Evolutionary conservation across 495 filamentous ascomycete genomes (phyloP).

Genomic region (Chaetomium cochliodes): DNA sequence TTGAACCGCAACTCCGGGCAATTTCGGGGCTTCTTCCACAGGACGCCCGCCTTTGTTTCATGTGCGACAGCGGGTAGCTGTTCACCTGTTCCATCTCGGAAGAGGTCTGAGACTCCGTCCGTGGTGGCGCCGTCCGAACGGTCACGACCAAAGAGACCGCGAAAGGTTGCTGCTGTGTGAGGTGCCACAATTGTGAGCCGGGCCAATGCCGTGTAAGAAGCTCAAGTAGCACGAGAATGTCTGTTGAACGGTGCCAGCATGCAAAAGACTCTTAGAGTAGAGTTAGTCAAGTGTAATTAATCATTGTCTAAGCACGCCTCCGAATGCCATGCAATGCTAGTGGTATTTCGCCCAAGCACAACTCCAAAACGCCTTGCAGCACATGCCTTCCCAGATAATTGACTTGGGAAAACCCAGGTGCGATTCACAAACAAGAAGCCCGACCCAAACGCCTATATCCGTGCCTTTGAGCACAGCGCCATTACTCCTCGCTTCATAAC

Average conservation of each 20-base stretch:
- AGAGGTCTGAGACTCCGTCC: not conserved
- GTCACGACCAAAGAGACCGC: too few species aligned
- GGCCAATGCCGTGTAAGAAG: too few species aligned
- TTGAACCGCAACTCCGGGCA: not conserved
- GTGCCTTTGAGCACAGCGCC: too few species aligned
- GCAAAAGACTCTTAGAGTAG: not conserved
- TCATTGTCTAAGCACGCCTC: not conserved
- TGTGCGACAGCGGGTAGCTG: not conserved
- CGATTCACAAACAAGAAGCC: not conserved
- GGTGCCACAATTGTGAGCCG: too few species aligned
- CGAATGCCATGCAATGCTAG: not conserved
- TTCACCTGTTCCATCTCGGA: not conserved
- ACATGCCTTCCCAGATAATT: not conserved
- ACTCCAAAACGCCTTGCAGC: not conserved
- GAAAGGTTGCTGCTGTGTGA: too few species aligned
- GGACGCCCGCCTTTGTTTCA: not conserved
- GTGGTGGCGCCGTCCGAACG: too few species aligned
- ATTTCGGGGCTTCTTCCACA: not conserved
- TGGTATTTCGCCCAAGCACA: not conserved
- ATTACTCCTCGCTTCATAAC: too few species aligned
- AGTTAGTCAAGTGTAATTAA: not conserved
- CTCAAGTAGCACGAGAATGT: not conserved
- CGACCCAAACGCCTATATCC: not conserved
- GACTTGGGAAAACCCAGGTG: not conserved
- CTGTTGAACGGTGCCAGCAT: not conserved